Conservation (phyloP, 306 rosid genomes). For the Quercus robur region DNA sequence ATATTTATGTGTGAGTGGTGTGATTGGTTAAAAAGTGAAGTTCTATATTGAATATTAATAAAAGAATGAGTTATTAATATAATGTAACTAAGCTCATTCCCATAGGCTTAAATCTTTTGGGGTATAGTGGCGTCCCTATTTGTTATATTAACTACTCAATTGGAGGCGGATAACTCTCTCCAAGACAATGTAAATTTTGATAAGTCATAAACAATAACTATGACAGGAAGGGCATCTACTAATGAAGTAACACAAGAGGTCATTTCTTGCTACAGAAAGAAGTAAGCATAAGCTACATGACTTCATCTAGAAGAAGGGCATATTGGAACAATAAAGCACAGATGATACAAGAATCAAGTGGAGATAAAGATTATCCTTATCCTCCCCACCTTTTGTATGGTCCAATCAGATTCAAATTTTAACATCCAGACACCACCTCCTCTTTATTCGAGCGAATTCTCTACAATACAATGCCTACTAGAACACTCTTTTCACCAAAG, state of each 20-base stretch:
- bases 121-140: fast-evolving
- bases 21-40: too few species aligned
- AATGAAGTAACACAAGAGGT: not conserved
- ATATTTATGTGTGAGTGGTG: too few species aligned
- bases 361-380: not conserved
- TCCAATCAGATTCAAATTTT: not conserved
- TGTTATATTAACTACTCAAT: not conserved
- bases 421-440: not conserved
- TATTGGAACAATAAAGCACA: not conserved
- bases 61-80: too few species aligned
- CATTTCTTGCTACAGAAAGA: not conserved
- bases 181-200: too few species aligned
- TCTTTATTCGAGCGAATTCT: not conserved
- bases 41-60: too few species aligned
- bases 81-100: fast-evolving
- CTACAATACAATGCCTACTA: not conserved
- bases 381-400: not conserved
- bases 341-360: not conserved
- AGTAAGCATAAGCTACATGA: not conserved
- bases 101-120: too few species aligned
- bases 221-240: not conserved
- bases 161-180: fast-evolving
- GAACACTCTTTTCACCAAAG: not conserved
- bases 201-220: too few species aligned
- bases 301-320: not conserved